Evolutionary conservation across 2,329 filamentous ascomycete genomes (phyloP), one percentile per base, ranked within the genome.

Genomic region (Fusarium hostae): DNA sequence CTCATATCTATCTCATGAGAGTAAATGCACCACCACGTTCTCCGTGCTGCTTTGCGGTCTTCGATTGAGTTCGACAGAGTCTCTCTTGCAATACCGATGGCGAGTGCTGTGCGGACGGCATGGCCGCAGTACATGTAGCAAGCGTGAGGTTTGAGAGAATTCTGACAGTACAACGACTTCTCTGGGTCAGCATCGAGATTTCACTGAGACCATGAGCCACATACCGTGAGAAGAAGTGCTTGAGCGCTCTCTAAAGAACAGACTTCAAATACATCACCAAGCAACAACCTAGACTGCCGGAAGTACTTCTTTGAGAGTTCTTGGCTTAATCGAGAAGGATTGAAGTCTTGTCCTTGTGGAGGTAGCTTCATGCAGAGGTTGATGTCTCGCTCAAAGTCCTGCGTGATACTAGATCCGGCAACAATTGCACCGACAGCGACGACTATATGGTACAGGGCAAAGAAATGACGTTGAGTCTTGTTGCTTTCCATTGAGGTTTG

Each of bases 1-100:
- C 61, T 64, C 56, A 64, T 64, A 24, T 64, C 61, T 35, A 64
- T 64, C 15, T 64, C 61, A 5, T 64, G 56, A 28, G 61, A 64
- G n/a, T 64, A 64, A 9, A 64, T 64, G 10, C 56, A 64, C 62
- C 62, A 64, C 62, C 57, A 64, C 1, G 57, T 64, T 18, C 44
- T 40, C 0, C 61, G 32, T 35, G 57, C 45, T 30, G 47, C 47
- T 32, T 40, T 64, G 3, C 61, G 61, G 3, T 62, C 62, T 24
- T 62, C 60, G 6, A 16, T 11, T 2, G 59, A 45, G 5, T 20
- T 39, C 5, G 51, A 44, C 2, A 35, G 30, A 5, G 32, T 24
- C 11, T 58, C 51, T 40, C 51, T 57, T 2, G 59, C 51, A 10
- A 61, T 45, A 5, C 59, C 59, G 0, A 61, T 61, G 9, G 59